These are phyloP conservation scores for Fusarium sp. DNA, from an alignment of 2,329 filamentous ascomycete species.

Conservation along the genomic window DNA sequence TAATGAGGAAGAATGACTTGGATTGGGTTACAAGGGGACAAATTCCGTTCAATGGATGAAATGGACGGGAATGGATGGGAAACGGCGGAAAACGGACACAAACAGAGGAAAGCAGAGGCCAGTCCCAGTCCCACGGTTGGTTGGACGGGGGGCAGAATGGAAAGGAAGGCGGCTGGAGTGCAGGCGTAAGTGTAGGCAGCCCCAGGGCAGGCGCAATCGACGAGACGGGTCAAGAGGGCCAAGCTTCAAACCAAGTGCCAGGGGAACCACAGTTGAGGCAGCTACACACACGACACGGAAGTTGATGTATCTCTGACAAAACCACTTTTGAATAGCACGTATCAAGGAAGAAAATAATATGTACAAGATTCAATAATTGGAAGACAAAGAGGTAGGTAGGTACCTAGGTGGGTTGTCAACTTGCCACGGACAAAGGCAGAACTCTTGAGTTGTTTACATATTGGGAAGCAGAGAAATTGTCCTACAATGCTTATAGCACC, in stretches of 20 bases:
- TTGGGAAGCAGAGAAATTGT: too few species aligned
- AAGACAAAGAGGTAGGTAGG: neutral
- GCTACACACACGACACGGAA: conserved; percentile 11
- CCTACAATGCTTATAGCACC: too few species aligned
- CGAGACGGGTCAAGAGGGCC: neutral
- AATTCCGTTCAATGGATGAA: conserved; percentile 38
- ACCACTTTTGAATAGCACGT: neutral
- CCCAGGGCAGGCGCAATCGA: conserved; percentile 19
- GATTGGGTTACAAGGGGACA: conserved; percentile 38
- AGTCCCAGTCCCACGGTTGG: conserved; percentile 20
- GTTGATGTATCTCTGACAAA: neutral
- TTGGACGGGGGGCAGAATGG: conserved; percentile 14
- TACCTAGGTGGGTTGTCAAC: neutral
- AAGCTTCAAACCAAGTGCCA: conserved; percentile 1
- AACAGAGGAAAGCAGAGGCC: conserved; percentile 4
- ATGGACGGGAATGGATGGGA: conserved; percentile 21
- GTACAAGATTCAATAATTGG: neutral
- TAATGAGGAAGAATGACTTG: conserved; percentile 16
- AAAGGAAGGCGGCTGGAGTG: conserved; percentile 16
- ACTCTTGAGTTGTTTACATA: neutral
- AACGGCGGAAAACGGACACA: conserved; percentile 35
- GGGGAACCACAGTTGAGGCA: conserved; percentile 21
- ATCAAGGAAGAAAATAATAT: too few species aligned
- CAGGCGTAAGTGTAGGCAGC: neutral
- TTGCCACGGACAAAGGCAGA: neutral